Base-by-base conservation (phyloP, 768 basidiomycete genomes). In the Mycena venus region DNA sequence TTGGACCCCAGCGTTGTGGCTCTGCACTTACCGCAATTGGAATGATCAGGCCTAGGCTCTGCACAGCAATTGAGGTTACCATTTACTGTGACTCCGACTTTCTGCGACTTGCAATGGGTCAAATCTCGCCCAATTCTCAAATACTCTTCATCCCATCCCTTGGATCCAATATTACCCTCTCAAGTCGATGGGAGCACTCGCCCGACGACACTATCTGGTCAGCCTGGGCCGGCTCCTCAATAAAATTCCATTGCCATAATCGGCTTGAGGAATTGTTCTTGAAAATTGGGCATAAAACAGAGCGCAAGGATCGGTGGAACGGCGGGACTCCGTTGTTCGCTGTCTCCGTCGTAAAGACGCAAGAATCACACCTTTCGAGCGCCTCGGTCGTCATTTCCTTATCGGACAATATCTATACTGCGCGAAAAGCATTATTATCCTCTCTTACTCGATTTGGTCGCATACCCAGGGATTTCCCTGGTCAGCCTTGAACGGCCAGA, bases 261-360 rank as follows among this genome's bases (percentile, higher is more conserved):
- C 53, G 12, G 0, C 15, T 72, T 4, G 27, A 55, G 8, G 19
- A 23, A 17, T 11, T 64, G 8, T 64, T 29, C 8, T 29, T 72
- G 19, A 58, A 23, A n/a, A 59, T 72, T 6, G 63, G 70, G 1
- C 32, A 23, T 6, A 58, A 59, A 29, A 75, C 69, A 6, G 47
- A 75, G 42, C 63, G 64, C 44, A 75, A 71, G 32, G 69, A 75
- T 44, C 44, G 59, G 7, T 75, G 74, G 74, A 75, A 75, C 27
- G 74, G 74, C 27, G 66, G 64, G 3, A 71, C 69, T 8, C 59
- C 68, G 9, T 63, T 68, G 65, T 38, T 71, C n/a, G 49, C 58
- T 27, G 74, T 75, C 8, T 61, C 74, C 14, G 61, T 68, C 32
- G 29, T 19, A 25, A 11, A 42, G 36, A n/a, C n/a, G n/a, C n/a